phyloP scores from a whole-genome alignment of 768 basidiomycete genomes.

The Rhodotorula diobovata region DNA sequence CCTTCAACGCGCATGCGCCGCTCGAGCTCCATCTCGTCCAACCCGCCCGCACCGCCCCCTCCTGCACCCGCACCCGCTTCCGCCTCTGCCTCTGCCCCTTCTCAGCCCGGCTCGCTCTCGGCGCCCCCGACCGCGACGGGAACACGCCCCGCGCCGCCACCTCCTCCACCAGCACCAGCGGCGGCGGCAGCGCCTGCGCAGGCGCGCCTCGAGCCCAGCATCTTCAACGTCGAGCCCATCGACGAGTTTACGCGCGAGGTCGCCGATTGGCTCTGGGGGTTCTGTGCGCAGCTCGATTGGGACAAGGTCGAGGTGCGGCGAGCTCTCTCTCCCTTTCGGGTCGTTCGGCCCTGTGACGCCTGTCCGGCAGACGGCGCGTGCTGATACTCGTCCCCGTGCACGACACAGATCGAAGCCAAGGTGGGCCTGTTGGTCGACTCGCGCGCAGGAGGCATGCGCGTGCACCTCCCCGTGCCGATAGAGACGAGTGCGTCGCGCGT shows the following conservation, averaged over 20 bases:
- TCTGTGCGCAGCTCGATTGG: conserved; percentile 46
- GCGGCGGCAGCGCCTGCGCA: background rate
- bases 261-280: conserved; percentile 73
- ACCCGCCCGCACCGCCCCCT: background rate
- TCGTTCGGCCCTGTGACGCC: no score
- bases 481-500: conserved; percentile 67
- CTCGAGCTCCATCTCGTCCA: background rate
- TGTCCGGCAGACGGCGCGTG: background rate
- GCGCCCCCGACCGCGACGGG: background rate
- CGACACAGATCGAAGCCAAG: conserved; percentile 69
- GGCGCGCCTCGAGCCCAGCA: conserved; percentile 53
- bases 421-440: conserved; percentile 69
- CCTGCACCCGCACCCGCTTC: background rate
- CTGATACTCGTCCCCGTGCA: background rate
- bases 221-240: conserved; percentile 80
- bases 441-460: conserved; percentile 54
- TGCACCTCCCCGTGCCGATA: conserved; percentile 66
- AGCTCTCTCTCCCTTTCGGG: no score
- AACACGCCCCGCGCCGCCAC: background rate
- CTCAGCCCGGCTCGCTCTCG: background rate
- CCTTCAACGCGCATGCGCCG: background rate
- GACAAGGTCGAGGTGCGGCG: conserved; percentile 59
- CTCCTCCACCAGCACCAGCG: conserved; percentile 1
- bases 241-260: conserved; percentile 91
- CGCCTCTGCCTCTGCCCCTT: background rate